These are phyloP conservation scores for Fusarium sp. DNA, from an alignment of 2,329 filamentous ascomycete species.

Conservation along the genomic window DNA sequence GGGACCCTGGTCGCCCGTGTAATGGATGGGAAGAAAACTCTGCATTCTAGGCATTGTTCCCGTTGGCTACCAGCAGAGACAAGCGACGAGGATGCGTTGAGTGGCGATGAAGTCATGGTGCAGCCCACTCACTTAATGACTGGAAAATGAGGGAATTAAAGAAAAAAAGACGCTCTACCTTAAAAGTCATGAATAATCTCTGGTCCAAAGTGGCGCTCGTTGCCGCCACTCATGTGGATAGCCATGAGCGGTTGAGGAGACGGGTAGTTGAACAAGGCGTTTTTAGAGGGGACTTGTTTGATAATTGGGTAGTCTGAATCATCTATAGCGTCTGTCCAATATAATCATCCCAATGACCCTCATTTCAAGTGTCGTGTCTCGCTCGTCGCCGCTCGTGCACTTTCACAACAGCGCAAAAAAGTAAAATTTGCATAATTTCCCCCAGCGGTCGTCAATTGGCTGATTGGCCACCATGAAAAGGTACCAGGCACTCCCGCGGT, in stretches of 20 bases:
- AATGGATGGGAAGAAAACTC: conserved; percentile 32
- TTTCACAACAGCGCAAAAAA: conserved; percentile 30
- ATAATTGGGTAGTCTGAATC: conserved; percentile 10
- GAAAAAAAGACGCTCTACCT: conserved; percentile 12
- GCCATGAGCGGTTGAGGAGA: conserved; percentile 5
- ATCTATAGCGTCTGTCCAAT: conserved; percentile 19
- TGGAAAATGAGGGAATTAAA: conserved; percentile 41
- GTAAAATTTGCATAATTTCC: conserved; percentile 51
- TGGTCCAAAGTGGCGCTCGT: conserved; percentile 18
- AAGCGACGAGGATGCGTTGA: conserved; percentile 3
- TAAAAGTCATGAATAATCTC: conserved; percentile 10
- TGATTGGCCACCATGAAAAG: conserved; percentile 17
- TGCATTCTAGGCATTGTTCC: conserved; percentile 34
- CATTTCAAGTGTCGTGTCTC: conserved; percentile 12
- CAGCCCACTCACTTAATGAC: conserved; percentile 17
- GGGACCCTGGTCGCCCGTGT: conserved; percentile 25
- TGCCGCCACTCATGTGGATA: conserved; percentile 18
- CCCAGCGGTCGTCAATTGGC: background rate
- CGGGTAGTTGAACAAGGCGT: conserved; percentile 8
- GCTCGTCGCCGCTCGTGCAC: background rate
- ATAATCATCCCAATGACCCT: conserved; percentile 17
- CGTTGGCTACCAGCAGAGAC: conserved; percentile 4
- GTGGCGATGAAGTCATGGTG: conserved; percentile 37
- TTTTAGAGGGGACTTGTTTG: background rate
- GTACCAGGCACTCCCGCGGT: conserved; percentile 37